Conservation (phyloP, 768 basidiomycete species). For the Fibroporia radiculosa region DNA sequence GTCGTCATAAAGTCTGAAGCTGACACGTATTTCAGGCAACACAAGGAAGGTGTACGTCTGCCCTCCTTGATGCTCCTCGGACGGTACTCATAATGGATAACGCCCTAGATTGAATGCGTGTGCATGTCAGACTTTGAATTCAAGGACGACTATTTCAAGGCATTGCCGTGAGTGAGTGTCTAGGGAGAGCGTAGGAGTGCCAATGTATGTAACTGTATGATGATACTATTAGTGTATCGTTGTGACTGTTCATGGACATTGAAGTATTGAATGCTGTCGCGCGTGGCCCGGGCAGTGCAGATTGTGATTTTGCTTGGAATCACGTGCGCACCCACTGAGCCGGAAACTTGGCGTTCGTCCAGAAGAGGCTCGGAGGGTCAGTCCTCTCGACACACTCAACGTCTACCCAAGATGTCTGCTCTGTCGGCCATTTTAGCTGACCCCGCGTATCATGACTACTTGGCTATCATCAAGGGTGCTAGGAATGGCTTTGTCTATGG, state of each 20-base stretch:
- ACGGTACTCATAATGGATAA: too few relatives aligned
- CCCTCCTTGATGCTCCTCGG: too few relatives aligned
- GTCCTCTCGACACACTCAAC: neutral
- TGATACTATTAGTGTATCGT: too few relatives aligned
- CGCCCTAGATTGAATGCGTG: slow-evolving; percentile 47
- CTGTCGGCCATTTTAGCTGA: slow-evolving; percentile 37
- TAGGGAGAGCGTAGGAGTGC: too few relatives aligned
- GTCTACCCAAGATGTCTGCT: slow-evolving; percentile 20
- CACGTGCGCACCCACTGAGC: neutral
- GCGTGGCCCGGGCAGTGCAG: neutral
- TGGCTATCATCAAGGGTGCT: slow-evolving; percentile 91
- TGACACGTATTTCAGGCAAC: slow-evolving; percentile 16
- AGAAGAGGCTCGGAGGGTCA: too few relatives aligned
- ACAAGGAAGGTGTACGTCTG: slow-evolving; percentile 41
- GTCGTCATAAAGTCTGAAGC: slow-evolving; percentile 41
- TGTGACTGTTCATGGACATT: neutral
- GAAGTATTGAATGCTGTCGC: too few relatives aligned
- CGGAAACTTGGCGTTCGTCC: too few relatives aligned
- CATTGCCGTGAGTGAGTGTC: neutral
- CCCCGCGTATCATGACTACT: slow-evolving; percentile 81
- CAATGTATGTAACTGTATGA: too few relatives aligned
- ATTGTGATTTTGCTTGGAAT: neutral
- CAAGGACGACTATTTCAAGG: slow-evolving; percentile 45
- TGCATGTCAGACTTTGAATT: slow-evolving; percentile 42
- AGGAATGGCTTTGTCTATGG: slow-evolving; percentile 88